Evolutionary conservation across 2,329 filamentous ascomycete species (phyloP), one percentile per base, ranked within the genome.

Genomic region (Phaeoacremonium minimum): DNA sequence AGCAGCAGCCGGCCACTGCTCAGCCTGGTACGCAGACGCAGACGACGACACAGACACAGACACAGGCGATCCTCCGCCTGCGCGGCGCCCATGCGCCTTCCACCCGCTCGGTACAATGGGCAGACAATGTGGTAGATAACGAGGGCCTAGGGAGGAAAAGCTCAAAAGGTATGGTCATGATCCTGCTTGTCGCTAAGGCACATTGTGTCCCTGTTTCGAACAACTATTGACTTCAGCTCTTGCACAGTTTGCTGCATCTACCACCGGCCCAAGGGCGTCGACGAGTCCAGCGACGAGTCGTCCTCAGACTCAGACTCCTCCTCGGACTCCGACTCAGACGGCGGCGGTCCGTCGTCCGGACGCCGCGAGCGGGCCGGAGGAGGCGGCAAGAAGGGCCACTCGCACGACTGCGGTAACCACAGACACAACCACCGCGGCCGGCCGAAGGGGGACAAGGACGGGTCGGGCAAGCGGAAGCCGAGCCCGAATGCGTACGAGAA

Each of bases 161-260:
- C 46, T 95, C 87, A 14, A 98, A 98, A 78, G 87, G 88, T 91
- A 60, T 20, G 61, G 50, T 14, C n/a, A n/a, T n/a, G n/a, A n/a
- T n/a, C n/a, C n/a, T n/a, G n/a, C n/a, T n/a, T n/a, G n/a, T n/a
- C n/a, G n/a, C n/a, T n/a, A n/a, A n/a, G n/a, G n/a, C n/a, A n/a
- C n/a, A n/a, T n/a, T n/a, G n/a, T n/a, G n/a, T n/a, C n/a, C n/a
- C n/a, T n/a, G n/a, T n/a, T n/a, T n/a, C n/a, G n/a, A n/a, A n/a
- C n/a, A n/a, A n/a, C n/a, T n/a, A n/a, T 26, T 26, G 22, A 9
- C n/a, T 26, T 26, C 22, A 26, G 9, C 9, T 26, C 22, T 26
- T 9, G 22, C 22, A 26, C 43, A 95, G 93, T 97, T n/a, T 98
- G 93, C 74, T 98, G 93, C 61, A 98, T 98, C 61, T 98, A 96